These are phyloP conservation scores for Coemansia sp. DNA, from an alignment of 192 early-diverging fungal species.

Conservation along the genomic window DNA sequence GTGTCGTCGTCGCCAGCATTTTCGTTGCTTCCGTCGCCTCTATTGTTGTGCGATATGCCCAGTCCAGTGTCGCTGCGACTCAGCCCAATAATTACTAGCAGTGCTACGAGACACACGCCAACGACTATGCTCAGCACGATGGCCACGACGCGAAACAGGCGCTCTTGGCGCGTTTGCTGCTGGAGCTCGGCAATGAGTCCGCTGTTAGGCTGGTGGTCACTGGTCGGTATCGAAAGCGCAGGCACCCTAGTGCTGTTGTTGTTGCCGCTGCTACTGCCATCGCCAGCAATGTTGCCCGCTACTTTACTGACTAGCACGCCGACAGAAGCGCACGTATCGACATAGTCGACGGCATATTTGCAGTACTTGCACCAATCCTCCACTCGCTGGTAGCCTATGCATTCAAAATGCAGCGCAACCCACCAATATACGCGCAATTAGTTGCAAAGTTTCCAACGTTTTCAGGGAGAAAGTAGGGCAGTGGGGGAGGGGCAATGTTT, in stretches of 20 bases:
- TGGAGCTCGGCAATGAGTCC: slow-evolving; percentile 18
- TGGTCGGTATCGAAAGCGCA: background rate
- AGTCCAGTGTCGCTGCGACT: slow-evolving; percentile 8
- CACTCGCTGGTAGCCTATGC: slow-evolving; percentile 44
- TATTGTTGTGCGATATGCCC: background rate
- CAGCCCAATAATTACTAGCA: slow-evolving; percentile 16
- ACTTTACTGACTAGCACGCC: slow-evolving; percentile 20
- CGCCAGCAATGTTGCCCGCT: background rate
- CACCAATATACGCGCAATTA: background rate
- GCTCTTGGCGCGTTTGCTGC: slow-evolving; percentile 35
- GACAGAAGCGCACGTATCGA: slow-evolving; percentile 32
- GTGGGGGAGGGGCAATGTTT: background rate
- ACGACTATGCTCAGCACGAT: slow-evolving; percentile 41
- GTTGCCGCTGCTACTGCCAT: background rate
- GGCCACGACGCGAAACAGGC: slow-evolving; percentile 30
- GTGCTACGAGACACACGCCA: slow-evolving; percentile 28
- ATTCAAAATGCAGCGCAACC: background rate
- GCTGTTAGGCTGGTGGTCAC: background rate
- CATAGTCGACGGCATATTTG: slow-evolving; percentile 30
- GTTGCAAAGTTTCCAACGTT: slow-evolving; percentile 1
- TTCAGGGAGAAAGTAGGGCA: background rate
- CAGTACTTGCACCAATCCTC: slow-evolving; percentile 55
- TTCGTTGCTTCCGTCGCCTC: background rate
- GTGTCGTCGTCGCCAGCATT: slow-evolving; percentile 22
- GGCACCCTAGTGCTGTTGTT: background rate